Percentiles rank a stretch among this genome's conserved stretches.
phyloP scores from a whole-genome alignment of 352 stramenopile genomes.

The Phytophthora kernoviae region DNA sequence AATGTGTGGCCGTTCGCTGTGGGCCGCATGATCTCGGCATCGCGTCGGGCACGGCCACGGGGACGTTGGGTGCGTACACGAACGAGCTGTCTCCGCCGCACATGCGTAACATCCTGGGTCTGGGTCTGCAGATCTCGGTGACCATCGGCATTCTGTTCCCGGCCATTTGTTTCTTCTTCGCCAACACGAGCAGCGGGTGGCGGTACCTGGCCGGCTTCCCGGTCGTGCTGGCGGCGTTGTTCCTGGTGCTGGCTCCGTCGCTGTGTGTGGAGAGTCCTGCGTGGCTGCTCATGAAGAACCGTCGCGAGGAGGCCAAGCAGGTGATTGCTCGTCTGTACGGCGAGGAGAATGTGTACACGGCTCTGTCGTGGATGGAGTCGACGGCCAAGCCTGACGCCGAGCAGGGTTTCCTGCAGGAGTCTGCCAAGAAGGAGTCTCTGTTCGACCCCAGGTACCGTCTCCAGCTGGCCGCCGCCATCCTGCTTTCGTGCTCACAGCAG shows the following conservation, averaged over 20 bases:
- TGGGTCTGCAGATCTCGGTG: conserved; percentile 28
- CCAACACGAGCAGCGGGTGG: conserved; percentile 17
- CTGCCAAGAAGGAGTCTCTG: conserved; percentile 25
- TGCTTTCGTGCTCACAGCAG: conserved; percentile 44
- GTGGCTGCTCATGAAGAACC: conserved; percentile 27
- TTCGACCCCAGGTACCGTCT: conserved; percentile 32
- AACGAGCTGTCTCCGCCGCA: conserved; percentile 18
- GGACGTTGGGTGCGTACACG: conserved; percentile 18
- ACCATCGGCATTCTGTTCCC: conserved; percentile 29
- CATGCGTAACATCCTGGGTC: conserved; percentile 32
- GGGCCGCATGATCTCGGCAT: conserved; percentile 16
- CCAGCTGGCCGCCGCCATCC: conserved; percentile 43
- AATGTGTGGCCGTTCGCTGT: conserved; percentile 25
- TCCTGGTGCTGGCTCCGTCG: conserved; percentile 38
- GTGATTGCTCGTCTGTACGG: conserved; percentile 30
- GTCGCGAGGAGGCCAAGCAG: conserved; percentile 17
- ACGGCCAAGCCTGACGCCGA: conserved; percentile 19
- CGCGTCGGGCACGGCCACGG: conserved; percentile 15
- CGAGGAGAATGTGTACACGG: conserved; percentile 27
- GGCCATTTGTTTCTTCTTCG: conserved; percentile 21
- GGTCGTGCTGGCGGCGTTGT: conserved; percentile 26
- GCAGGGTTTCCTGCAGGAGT: conserved; percentile 14
- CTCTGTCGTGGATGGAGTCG: conserved; percentile 28
- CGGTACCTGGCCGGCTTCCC: conserved; percentile 39
- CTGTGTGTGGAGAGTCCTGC: conserved; percentile 50